Conservation (phyloP, 1,284 basidiomycete genomes). For the Ganoderma lucidum region DNA sequence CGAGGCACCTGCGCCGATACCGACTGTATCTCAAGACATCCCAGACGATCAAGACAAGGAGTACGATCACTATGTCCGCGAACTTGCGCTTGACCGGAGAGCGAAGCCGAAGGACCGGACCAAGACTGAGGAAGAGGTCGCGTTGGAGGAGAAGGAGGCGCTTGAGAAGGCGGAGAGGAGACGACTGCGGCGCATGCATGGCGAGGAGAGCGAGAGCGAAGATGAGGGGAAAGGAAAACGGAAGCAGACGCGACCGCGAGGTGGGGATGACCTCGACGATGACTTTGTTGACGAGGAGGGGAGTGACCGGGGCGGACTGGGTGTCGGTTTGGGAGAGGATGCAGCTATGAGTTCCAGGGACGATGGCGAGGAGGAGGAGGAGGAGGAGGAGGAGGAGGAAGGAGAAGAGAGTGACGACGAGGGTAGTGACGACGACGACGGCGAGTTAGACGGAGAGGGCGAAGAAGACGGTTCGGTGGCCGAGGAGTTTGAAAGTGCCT, state of each 20-base stretch:
- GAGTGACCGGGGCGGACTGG: conserved; percentile 48
- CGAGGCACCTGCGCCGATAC: conserved; percentile 8
- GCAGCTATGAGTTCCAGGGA: conserved; percentile 41
- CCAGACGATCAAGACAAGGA: conserved; percentile 50
- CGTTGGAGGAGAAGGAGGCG: conserved; percentile 87
- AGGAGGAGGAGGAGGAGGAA: conserved; percentile 43
- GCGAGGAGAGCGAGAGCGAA: conserved; percentile 73
- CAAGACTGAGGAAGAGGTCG: conserved; percentile 96
- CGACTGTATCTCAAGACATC: conserved; percentile 7
- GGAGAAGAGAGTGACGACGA: conserved; percentile 48
- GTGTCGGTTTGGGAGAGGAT: conserved; percentile 57
- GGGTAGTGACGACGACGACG: conserved; percentile 56
- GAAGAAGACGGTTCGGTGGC: conserved; percentile 43
- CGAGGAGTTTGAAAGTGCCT: conserved; percentile 38
- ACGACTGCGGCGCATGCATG: conserved; percentile 88
- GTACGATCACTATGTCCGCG: conserved; percentile 93
- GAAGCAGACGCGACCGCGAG: conserved; percentile 54
- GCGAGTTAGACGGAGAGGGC: conserved; percentile 45
- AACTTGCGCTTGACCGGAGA: conserved; percentile 92
- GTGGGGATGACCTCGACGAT: conserved; percentile 92
- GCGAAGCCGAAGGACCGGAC: conserved; percentile 96
- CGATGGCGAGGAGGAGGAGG: conserved; percentile 31
- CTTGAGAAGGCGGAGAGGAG: conserved; percentile 88
- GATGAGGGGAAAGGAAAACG: conserved; percentile 61
- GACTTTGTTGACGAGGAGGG: conserved; percentile 76